Base-by-base conservation (phyloP, 345 rosid species). In the Diplotaxis tenuifolia region DNA sequence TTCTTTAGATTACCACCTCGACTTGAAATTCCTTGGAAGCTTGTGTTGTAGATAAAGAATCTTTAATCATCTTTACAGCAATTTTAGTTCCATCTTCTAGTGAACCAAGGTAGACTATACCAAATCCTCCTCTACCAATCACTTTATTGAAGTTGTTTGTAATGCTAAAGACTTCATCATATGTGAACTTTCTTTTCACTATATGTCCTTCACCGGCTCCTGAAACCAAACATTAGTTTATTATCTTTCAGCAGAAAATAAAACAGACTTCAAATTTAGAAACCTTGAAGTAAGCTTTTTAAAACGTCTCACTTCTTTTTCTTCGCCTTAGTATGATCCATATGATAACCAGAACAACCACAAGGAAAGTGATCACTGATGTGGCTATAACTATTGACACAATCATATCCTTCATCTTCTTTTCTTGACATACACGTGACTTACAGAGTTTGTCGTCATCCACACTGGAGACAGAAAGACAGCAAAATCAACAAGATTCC, bases 81-180 rank as follows among this genome's bases (percentile, higher is more conserved):
- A 87, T 84, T 78, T 81, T 72, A 50, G 82, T 59, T n/a, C 76
- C 76, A 32, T 76, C 80, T 61, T 80, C 78, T 0, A 85, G 66
- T 6, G 27, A 36, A 4, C 87, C 87, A 1, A 74, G 79, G 62
- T 74, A 85, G 11, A 87, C 89, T 10, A 71, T 77, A 52, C 91
- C 89, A 45, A 78, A 87, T 1, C 86, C 85, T 75, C 87, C 89
- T 74, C 82, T 68, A 20, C 89, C 91, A 1, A 82, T 58, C n/a
- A 78, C 74, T 55, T 49, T 81, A 29, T 45, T 42, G 45, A 87
- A 79, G 28, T 83, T 78, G 34, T 82, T 75, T 12, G 89, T 85
- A 8, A 85, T 75, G 12, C 38, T 77, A 4, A 74, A 36, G 25
- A 85, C 79, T 40, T 83, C 84, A 19, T 61, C n/a, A 57, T 74